Conservation (phyloP, 805 yeast genomes). For the Yarrowia sp. region DNA sequence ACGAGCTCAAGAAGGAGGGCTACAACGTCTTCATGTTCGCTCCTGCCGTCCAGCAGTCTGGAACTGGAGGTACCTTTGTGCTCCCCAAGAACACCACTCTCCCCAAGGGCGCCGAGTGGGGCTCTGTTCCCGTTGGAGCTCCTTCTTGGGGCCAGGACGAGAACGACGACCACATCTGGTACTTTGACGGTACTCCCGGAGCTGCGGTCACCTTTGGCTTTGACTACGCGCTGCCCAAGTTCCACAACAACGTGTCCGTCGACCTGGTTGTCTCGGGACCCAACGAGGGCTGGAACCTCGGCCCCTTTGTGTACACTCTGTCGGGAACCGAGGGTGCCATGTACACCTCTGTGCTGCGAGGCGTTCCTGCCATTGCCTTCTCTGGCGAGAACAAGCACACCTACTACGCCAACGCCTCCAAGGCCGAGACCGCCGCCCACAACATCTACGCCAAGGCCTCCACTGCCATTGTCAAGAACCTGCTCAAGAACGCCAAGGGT, state of each 20-base stretch:
- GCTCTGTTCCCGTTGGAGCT: conserved; percentile 56
- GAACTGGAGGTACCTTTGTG: conserved; percentile 63
- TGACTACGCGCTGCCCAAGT: conserved; percentile 54
- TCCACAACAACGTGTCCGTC: conserved; percentile 51
- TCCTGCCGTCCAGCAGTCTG: conserved; percentile 60
- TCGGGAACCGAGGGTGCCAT: conserved; percentile 57
- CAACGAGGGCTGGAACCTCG: conserved; percentile 55
- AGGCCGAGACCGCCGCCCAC: conserved; percentile 16
- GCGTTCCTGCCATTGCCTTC: conserved; percentile 55
- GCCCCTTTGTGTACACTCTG: conserved; percentile 51
- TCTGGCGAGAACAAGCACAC: conserved; percentile 48
- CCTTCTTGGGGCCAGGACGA: conserved; percentile 59
- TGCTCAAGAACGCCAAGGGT: conserved; percentile 29
- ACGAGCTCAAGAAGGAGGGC: conserved; percentile 56
- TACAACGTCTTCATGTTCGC: conserved; percentile 60
- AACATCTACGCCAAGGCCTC: conserved; percentile 36
- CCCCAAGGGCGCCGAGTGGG: conserved; percentile 55
- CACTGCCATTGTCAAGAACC: conserved; percentile 33
- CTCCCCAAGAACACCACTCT: conserved; percentile 51
- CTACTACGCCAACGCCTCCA: conserved; percentile 34
- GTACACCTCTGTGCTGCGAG: conserved; percentile 53
- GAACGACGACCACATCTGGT: conserved; percentile 53
- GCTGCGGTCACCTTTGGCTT: conserved; percentile 55
- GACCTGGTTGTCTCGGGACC: conserved; percentile 59
- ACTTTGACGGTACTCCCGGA: conserved; percentile 58